phyloP scores from a whole-genome alignment of 495 filamentous ascomycete species.

The Hypoxylon crocopeplum region DNA sequence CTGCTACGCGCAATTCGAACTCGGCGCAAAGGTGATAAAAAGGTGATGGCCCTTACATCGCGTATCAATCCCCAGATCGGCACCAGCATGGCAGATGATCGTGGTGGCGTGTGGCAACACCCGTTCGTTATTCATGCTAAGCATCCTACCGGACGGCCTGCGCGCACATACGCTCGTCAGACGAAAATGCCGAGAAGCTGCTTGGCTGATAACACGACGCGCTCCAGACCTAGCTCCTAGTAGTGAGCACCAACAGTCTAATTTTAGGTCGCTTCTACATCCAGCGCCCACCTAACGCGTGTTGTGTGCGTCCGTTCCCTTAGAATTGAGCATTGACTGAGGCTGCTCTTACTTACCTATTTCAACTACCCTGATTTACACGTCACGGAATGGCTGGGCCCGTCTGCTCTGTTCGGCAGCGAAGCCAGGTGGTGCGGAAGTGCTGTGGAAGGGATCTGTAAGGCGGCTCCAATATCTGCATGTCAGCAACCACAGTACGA shows the following conservation, averaged over 20 bases:
- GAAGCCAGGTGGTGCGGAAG: conserved; percentile 12
- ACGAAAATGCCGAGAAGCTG: conserved; percentile 13
- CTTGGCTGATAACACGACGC: conserved; percentile 23
- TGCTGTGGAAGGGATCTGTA: conserved; percentile 16
- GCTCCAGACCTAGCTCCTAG: conserved; percentile 12
- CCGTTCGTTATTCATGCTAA: conserved; percentile 26
- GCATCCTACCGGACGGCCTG: background rate
- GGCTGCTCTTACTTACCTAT: conserved; percentile 5
- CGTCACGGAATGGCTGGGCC: conserved; percentile 35
- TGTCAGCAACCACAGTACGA: conserved; percentile 37
- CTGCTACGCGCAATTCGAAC: conserved; percentile 4
- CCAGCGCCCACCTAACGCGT: conserved; percentile 20
- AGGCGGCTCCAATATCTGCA: conserved; percentile 39
- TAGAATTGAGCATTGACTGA: background rate
- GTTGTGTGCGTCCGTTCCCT: background rate
- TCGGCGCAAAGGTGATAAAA: conserved; percentile 6
- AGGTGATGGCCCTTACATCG: conserved; percentile 21
- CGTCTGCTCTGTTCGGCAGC: conserved; percentile 31
- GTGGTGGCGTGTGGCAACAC: conserved; percentile 31
- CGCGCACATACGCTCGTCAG: conserved; percentile 22
- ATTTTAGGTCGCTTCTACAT: conserved; percentile 28
- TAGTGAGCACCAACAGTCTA: conserved; percentile 21
- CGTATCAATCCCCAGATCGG: conserved; percentile 31
- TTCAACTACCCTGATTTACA: conserved; percentile 13
- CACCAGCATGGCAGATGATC: conserved; percentile 37